A percentile compares a stretch with the other conserved stretches of the same genome.
Evolutionary conservation across 768 basidiomycete genomes (phyloP).

Genomic region (Lactifluus pinguis): DNA sequence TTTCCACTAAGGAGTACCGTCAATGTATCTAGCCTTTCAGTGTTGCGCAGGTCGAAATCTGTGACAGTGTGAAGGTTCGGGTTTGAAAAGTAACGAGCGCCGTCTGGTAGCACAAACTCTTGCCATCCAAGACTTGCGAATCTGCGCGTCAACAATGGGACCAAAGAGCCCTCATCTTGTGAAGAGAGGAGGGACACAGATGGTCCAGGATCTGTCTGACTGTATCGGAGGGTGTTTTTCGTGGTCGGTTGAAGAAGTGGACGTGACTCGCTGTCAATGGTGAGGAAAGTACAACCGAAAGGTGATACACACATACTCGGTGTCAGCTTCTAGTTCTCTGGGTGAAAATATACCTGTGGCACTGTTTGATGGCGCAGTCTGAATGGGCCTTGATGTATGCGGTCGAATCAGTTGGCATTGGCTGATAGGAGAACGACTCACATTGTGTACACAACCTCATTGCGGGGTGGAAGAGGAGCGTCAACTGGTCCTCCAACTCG

Average conservation of each 20-base stretch:
- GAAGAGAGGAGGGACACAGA: conserved; percentile 17
- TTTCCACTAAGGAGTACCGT: conserved; percentile 35
- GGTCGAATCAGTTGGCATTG: neutral
- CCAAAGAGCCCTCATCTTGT: conserved; percentile 19
- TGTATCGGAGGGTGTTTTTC: conserved; percentile 18
- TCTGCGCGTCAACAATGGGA: conserved; percentile 21
- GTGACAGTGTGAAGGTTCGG: conserved; percentile 53
- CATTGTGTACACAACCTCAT: conserved; percentile 9
- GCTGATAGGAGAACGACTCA: neutral
- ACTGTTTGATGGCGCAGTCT: conserved; percentile 11
- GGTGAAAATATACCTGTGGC: conserved; percentile 2
- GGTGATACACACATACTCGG: conserved; percentile 24
- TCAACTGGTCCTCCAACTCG: conserved; percentile 8
- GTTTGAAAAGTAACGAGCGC: conserved; percentile 61
- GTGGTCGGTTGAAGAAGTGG: conserved; percentile 39
- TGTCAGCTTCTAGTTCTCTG: conserved; percentile 10
- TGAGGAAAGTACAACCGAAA: conserved; percentile 1
- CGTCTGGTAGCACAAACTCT: conserved; percentile 69
- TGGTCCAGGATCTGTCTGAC: conserved; percentile 11
- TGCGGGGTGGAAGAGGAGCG: conserved; percentile 10
- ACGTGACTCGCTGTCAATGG: conserved; percentile 37
- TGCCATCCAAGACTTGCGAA: conserved; percentile 57
- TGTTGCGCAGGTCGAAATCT: conserved; percentile 55
- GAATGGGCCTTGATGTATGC: conserved; percentile 13
- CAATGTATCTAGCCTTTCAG: conserved; percentile 42